Conservation (phyloP, 345 rosid genomes). For the Sapria himalayana region DNA sequence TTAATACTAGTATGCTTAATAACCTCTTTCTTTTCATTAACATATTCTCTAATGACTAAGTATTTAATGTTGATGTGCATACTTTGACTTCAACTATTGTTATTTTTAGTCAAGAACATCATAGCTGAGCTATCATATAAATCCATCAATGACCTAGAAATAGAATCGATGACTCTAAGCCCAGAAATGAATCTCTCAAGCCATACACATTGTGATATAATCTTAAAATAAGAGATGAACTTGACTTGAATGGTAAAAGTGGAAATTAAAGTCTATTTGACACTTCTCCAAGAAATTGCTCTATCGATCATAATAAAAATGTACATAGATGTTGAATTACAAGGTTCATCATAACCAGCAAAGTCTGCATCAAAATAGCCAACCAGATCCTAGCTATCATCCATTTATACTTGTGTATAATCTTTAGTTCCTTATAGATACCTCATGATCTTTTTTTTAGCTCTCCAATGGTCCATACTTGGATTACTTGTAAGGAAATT, state of each 20-base stretch:
- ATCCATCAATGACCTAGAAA: too few species aligned
- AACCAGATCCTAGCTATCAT: not conserved
- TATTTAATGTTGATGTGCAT: too few species aligned
- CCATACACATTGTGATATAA: slow-evolving; percentile 3
- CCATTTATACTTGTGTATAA: too few species aligned
- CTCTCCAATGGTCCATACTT: too few species aligned
- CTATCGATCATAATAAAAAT: not conserved
- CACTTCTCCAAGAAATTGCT: not conserved
- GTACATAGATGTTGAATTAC: not conserved
- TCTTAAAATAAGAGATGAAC: too few species aligned
- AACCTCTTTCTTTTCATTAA: not conserved
- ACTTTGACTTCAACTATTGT: too few species aligned
- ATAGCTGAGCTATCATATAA: too few species aligned
- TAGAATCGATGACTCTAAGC: not conserved
- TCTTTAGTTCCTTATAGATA: too few species aligned
- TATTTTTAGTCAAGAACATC: too few species aligned
- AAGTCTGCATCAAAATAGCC: slow-evolving; percentile 1
- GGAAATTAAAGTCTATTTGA: not conserved
- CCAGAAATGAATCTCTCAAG: not conserved
- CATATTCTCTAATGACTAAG: too few species aligned
- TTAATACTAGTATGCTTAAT: not conserved
- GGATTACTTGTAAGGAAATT: too few species aligned
- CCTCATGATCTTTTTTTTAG: too few species aligned
- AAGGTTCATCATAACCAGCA: not conserved
- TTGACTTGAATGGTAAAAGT: not conserved